A percentile compares a stretch with the other conserved stretches of the same genome.
Conservation (phyloP, 495 filamentous ascomycete species). For the Aspergillus funiculosus region DNA sequence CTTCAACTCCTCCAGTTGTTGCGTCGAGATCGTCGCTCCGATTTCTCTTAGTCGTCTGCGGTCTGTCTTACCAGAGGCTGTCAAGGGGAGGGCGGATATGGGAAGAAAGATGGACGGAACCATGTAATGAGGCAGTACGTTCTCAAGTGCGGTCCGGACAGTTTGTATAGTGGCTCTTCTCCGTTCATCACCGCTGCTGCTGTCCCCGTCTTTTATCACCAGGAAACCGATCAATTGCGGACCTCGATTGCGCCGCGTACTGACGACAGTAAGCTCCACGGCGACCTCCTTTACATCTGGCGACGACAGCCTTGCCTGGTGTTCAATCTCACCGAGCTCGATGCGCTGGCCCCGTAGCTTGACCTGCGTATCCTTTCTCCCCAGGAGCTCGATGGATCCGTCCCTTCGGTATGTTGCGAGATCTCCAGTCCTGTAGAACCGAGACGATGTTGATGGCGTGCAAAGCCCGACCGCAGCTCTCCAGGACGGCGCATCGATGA, state of each 20-base stretch:
- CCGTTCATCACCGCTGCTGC: neutral
- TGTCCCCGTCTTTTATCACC: neutral
- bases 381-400: conserved; percentile 42
- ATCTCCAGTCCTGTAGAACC: conserved; percentile 53
- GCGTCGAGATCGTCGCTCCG: too few species aligned
- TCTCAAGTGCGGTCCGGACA: neutral
- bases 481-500: conserved; percentile 44
- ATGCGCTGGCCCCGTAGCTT: conserved; percentile 51
- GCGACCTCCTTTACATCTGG: neutral
- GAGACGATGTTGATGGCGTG: conserved; percentile 5
- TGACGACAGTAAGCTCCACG: too few species aligned
- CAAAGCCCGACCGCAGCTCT: neutral
- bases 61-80: neutral
- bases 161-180: neutral
- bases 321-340: conserved; percentile 50
- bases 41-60: too few species aligned
- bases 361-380: conserved; percentile 47
- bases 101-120: conserved; percentile 32
- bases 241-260: neutral
- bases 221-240: neutral
- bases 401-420: conserved; percentile 43
- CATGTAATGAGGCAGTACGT: conserved; percentile 38
- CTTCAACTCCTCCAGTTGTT: too few species aligned
- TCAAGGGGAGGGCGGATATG: conserved; percentile 10
- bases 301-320: conserved; percentile 25